Base-by-base conservation (phyloP, 164 flowering plant genomes). In the Chloranthus sessilifolius region DNA sequence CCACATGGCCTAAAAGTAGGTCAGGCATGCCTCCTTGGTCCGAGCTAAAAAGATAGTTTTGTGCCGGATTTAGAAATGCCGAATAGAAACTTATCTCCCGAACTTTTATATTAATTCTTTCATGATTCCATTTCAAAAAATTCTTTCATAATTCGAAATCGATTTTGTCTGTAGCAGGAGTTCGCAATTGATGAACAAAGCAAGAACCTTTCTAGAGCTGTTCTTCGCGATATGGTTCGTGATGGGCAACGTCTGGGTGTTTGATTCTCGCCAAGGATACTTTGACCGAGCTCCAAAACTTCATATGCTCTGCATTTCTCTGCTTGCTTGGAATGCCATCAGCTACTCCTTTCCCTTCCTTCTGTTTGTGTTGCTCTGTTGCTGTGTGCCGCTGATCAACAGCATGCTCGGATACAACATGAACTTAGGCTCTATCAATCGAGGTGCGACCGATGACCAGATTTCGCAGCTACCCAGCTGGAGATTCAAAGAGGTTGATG, bases 181-280 rank as follows among this genome's bases (percentile, higher is more conserved):
- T 57, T 65, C 76, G 4, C 79, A 64, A 26, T 63, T 74, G 60
- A 71, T 79, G 78, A 78, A 80, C 78, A 85, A 63, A 63, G 79
- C 78, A 41, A 74, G 77, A 47, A 77, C 86, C 24, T 77, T 73
- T 4, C 79, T 88, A 0, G 98, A 92, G 69, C 86, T 92, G 20
- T 83, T 85, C 79, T 88, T 86, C 49, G 98, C 98, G 11, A 85
- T 92, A 55, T 92, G 98, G 98, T 92, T 92, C 37, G 98, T 92
- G 58, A 85, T 88, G 90, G 98, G 96, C 0, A 92, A 92, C 36
- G 90, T 92, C n/a, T 92, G 98, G 98, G 83, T 88, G 15, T 85
- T 88, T 31, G 96, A 88, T 64, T 64, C 90, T 28, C 83, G 96
- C 14, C 68, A 77, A 33, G 80, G 80, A 4, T 75, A 86, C 2